Evolutionary conservation across 2,329 filamentous ascomycete species (phyloP), one percentile per base, ranked within the genome.

Genomic region (Penicillium digitatum): DNA sequence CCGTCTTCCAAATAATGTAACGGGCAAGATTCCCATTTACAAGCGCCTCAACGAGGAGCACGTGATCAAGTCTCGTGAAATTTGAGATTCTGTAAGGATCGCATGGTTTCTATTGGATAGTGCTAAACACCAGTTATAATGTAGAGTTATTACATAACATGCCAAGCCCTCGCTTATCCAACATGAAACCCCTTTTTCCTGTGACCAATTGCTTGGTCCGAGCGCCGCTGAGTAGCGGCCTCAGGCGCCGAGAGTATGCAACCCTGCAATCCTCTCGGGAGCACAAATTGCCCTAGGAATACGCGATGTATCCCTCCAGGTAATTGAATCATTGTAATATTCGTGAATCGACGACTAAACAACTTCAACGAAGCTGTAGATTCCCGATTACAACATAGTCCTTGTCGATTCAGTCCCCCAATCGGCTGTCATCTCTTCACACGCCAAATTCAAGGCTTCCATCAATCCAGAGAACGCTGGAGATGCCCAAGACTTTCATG

Each of bases 381-480:
- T 52, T 5, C 43, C 50, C 12, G 43, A 52, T 26, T 52, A 47
- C 14, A 27, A 52, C 3, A 52, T 52, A 22, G 20, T 39, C 9
- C 16, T 16, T 16, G 12, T 40, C 16, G 9, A 48, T n/a, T 14
- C 34, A 3, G 20, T 16, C 1, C 26, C 37, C 16, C 27, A 27
- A 16, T 52, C 43, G 14, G 34, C 43, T 32, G 50, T 47, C 2
- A 32, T 48, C 10, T 20, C 40, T 48, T 11, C 50, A 20, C 50
- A 48, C 14, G 42, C 43, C 8, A 26, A 32, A 20, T 52, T 52
- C 34, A 52, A 48, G 8, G 43, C 50, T 8, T 34, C 26, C 5
- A 52, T 52, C 29, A 43, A 48, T 5, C 50, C 35, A 0, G 50
- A 40, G 3, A 52, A 48, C n/a, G 34, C 43, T 1, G 35, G 43